Evolutionary conservation across 148 eudicot species (phyloP).

Genomic region (Rhododendron williamsianum): DNA sequence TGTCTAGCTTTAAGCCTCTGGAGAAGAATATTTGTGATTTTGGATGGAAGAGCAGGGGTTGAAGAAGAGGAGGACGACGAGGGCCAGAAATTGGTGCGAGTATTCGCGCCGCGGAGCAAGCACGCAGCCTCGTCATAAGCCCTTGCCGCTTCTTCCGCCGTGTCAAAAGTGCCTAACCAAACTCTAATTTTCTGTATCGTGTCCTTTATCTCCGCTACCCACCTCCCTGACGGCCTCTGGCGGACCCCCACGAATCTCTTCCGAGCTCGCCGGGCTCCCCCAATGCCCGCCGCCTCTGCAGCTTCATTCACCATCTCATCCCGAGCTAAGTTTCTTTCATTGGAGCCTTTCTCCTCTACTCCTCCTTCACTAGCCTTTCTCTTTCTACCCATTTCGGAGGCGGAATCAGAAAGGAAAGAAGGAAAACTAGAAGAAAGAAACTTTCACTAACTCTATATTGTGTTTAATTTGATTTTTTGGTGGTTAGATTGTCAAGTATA

Average conservation of each 20-base stretch:
- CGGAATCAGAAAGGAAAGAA: background rate
- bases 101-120: conserved; percentile 43
- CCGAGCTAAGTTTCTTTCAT: conserved; percentile 22
- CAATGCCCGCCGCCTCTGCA: conserved; percentile 19
- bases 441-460: background rate
- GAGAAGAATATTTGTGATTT: conserved; percentile 41
- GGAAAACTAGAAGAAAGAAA: background rate
- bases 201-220: conserved; percentile 46
- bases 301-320: conserved; percentile 38
- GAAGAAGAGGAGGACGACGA: conserved; percentile 20
- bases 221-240: conserved; percentile 46
- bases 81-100: conserved; percentile 50
- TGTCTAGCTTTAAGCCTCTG: conserved; percentile 38
- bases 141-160: conserved; percentile 51
- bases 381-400: conserved; percentile 34
- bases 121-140: conserved; percentile 56
- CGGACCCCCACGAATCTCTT: conserved; percentile 47
- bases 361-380: conserved; percentile 25
- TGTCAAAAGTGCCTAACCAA: conserved; percentile 47
- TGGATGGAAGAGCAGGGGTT: conserved; percentile 36
- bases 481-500: conserved; percentile 3
- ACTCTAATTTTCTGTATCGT: conserved; percentile 48
- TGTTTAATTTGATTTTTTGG: background rate
- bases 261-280: conserved; percentile 25
- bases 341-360: conserved; percentile 1